Base-by-base conservation (phyloP, 768 basidiomycete species). In the Ramaria sp. region DNA sequence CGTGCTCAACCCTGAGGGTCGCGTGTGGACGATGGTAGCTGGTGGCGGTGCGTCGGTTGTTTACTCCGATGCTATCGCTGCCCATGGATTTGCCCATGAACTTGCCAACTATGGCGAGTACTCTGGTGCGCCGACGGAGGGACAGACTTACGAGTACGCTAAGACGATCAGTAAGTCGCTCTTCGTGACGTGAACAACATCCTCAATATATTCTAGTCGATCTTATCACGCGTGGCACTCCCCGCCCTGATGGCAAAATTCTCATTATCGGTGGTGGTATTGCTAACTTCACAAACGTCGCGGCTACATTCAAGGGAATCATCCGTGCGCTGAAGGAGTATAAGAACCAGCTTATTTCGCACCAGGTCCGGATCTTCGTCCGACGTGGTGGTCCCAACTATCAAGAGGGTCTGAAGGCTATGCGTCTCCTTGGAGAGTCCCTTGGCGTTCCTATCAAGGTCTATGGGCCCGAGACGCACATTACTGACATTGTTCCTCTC, bases 41-140 rank as follows among this genome's bases (percentile, higher is more conserved):
- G 96, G 95, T 73, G 96, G 96, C 65, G 91, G 91, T 75, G 79
- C 81, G 20, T 79, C 77, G 6, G 79, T 82, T 58, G 79, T 82
- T 39, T 83, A 82, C 64, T 76, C 74, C 6, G 85, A 88, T 59
- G 85, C 86, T 60, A 88, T 88, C 58, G 85, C 84, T 50, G 94
- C 95, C 5, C 90, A 92, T 64, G 95, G 95, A 34, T 98, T 82
- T 65, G 93, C 96, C 18, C 81, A 96, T 66, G 96, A 99, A 69
- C 86, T 99, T 60, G 95, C 95, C 68, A 99, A 98, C 78, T 98
- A 98, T 65, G 96, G 96, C 63, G 96, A 98, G 73, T 98, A 99
- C 78, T 92, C 88, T 62, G 96, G 96, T 65, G 95, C 96, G 6
- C 96, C 96, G 41, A 91, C 90, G 5, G 91, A 97, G 70, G 92